Evolutionary conservation across 176 grass and related monocot species (phyloP), one percentile per base, ranked within the genome.

Genomic region (Eleusine indica): DNA sequence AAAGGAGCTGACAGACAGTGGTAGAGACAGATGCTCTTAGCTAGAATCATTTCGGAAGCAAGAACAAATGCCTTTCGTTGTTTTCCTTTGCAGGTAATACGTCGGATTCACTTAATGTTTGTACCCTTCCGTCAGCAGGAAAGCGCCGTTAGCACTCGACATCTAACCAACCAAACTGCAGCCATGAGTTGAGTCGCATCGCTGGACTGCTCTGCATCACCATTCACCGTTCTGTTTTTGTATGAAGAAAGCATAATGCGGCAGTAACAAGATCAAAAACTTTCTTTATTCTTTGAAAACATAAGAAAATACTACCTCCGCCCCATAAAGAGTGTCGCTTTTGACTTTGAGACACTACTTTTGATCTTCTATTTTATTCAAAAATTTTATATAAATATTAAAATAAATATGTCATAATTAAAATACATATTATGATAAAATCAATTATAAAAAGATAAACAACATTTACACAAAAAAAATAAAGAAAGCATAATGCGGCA

Each of bases 141-240:
- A 77, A 68, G 67, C 67, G n/a, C 42, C 62, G 42, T 10, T 30
- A 30, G 9, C 7, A 18, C 9, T 74, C 9, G 43, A 83, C 21
- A 70, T 29, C 3, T 13, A 56, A 28, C 8, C 40, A 7, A 69
- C 1, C 78, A 80, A 38, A 80, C 70, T 51, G 14, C 21, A 54
- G 48, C 48, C 1, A 2, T 13, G 30, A n/a, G 28, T 8, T 35
- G 29, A 81, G 18, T 70, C 52, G 10, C 32, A 32, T 67, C 4
- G 43, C 44, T n/a, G 14, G 18, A 32, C 71, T 25, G 30, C 10
- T 80, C 76, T 49, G 28, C 62, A 37, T 49, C 22, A 52, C 3
- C 30, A 68, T 35, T 74, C 46, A 76, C 21, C 3, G 71, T 82
- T 87, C 85, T n/a, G 6, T 14, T 49, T 49, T 49, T 49, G 47